Evolutionary conservation across 2,329 filamentous ascomycete genomes (phyloP).

Genomic region (Endothia cerciana): DNA sequence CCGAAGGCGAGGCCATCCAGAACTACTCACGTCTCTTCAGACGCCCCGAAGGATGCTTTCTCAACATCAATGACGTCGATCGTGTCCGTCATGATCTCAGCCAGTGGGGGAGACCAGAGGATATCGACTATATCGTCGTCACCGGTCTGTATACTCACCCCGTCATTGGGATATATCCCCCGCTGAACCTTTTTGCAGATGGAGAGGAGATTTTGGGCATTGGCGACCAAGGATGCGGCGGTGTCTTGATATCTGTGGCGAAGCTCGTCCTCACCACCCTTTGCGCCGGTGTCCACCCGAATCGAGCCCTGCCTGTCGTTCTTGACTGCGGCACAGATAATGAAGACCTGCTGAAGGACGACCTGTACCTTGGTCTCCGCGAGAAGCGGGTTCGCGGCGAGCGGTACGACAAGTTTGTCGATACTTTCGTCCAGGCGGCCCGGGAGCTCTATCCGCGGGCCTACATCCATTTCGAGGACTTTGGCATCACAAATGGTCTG

Average conservation of each 20-base stretch:
- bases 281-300: conserved; percentile 85
- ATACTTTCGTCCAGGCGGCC: conserved; percentile 71
- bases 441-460: conserved; percentile 75
- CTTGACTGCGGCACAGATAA: conserved; percentile 89
- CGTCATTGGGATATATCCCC: neutral
- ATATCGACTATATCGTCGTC: conserved; percentile 88
- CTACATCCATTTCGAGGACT: conserved; percentile 90
- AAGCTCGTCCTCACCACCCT: conserved; percentile 83
- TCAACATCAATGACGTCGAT: conserved; percentile 72
- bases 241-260: conserved; percentile 81
- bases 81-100: conserved; percentile 67
- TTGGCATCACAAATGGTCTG: conserved; percentile 72
- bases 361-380: conserved; percentile 77
- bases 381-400: conserved; percentile 69
- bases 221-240: conserved; percentile 85
- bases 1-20: conserved; percentile 85
- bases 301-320: conserved; percentile 77
- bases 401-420: conserved; percentile 77
- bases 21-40: conserved; percentile 81
- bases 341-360: conserved; percentile 71
- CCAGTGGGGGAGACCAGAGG: conserved; percentile 70
- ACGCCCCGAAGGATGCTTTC: conserved; percentile 77
- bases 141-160: conserved; percentile 58
- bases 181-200: conserved; percentile 42
- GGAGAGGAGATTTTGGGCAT: conserved; percentile 81